Evolutionary conservation across 495 filamentous ascomycete species (phyloP).

Genomic region (Xylaria intraflava): DNA sequence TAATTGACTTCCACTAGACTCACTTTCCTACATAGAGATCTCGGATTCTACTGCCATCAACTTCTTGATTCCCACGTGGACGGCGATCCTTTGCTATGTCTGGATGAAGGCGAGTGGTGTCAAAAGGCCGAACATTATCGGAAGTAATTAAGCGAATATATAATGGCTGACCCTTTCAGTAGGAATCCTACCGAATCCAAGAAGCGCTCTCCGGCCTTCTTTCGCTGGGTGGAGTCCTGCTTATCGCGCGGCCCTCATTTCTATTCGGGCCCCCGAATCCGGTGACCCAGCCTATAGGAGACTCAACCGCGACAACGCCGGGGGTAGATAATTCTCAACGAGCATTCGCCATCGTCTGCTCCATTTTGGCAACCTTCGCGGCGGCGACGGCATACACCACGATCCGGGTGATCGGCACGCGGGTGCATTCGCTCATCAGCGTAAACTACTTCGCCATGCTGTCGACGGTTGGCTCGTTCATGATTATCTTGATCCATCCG

Average conservation of each 20-base stretch:
- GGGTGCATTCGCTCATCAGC: slow-evolving; percentile 69
- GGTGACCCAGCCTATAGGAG: neutral
- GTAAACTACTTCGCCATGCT: slow-evolving; percentile 72
- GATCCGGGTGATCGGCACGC: slow-evolving; percentile 69
- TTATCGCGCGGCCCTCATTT: slow-evolving; percentile 65
- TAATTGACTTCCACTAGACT: slow-evolving; percentile 42
- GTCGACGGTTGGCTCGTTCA: slow-evolving; percentile 50
- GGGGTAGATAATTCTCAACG: slow-evolving; percentile 42
- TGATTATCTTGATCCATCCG: slow-evolving; percentile 30
- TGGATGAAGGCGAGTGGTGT: slow-evolving; percentile 34
- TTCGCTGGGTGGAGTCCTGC: slow-evolving; percentile 64
- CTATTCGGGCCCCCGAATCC: slow-evolving; percentile 30
- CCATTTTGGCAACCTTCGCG: slow-evolving; percentile 65
- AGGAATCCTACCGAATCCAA: slow-evolving; percentile 60
- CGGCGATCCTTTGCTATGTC: slow-evolving; percentile 64
- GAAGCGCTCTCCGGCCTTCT: slow-evolving; percentile 64
- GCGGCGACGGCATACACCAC: slow-evolving; percentile 65
- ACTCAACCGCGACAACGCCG: slow-evolving; percentile 12
- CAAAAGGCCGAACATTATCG: neutral
- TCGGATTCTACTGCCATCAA: slow-evolving; percentile 77
- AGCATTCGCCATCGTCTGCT: slow-evolving; percentile 57
- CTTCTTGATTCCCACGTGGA: slow-evolving; percentile 70
- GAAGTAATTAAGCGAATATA: neutral
- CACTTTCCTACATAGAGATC: slow-evolving; percentile 69
- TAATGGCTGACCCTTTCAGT: neutral